Conservation (phyloP, 257 asterid species). For the Scutellaria minor region DNA sequence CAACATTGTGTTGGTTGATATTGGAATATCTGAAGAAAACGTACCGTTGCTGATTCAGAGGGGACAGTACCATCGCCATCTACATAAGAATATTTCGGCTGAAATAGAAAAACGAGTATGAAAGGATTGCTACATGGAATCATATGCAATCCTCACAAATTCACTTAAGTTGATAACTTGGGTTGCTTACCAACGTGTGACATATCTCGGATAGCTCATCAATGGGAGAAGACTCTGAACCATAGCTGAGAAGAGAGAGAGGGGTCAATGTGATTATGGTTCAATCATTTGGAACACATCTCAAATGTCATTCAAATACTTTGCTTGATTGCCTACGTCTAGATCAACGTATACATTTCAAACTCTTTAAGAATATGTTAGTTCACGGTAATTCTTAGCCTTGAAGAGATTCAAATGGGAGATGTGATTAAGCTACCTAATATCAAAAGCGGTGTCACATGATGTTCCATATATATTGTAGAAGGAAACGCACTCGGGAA, state of each 20-base stretch:
- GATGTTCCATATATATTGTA: constrained; percentile 87
- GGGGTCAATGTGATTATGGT: not conserved
- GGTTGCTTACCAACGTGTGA: constrained; percentile 63
- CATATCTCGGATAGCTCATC: constrained; percentile 64
- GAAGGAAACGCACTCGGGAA: constrained; percentile 67
- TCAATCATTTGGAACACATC: not conserved
- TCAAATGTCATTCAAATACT: not conserved
- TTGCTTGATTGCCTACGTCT: not conserved
- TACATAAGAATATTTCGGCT: constrained; percentile 72
- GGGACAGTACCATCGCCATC: constrained; percentile 96
- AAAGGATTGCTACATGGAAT: too few relatives aligned
- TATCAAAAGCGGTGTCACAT: constrained; percentile 79
- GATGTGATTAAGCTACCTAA: constrained; percentile 40
- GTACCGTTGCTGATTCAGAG: constrained; percentile 78
- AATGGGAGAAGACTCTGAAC: constrained; percentile 76
- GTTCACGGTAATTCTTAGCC: not conserved
- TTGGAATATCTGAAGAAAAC: not conserved
- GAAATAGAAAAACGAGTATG: constrained; percentile 30
- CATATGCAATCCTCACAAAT: too few relatives aligned
- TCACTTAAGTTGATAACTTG: not conserved
- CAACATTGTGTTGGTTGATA: not conserved
- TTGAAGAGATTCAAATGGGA: constrained; percentile 16
- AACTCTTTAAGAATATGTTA: not conserved
- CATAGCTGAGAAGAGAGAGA: constrained; percentile 60
- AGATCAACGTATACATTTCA: not conserved